Percentiles rank a stretch among this genome's conserved stretches.
These are phyloP conservation scores for Erysimum pusillum DNA, from an alignment of 441 rosid genomes.

Conservation along the genomic window DNA sequence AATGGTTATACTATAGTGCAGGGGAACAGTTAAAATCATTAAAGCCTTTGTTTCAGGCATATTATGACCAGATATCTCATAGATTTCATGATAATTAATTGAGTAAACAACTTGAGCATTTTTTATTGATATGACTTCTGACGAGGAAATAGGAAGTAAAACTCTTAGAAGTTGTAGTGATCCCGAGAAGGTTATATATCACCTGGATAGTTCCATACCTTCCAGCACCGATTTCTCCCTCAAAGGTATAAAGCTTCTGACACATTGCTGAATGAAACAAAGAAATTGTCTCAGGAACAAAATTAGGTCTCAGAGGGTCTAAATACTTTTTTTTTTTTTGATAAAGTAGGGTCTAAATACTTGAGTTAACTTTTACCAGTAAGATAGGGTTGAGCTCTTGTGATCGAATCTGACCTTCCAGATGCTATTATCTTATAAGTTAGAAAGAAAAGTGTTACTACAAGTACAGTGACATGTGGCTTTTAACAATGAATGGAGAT, in stretches of 20 bases:
- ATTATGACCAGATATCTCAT: slow-evolving; percentile 3
- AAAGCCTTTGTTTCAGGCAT: slow-evolving; percentile 19
- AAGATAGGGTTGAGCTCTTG: slow-evolving; percentile 83
- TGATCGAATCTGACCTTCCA: slow-evolving; percentile 80
- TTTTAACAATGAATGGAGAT: slow-evolving; percentile 35
- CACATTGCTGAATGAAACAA: slow-evolving; percentile 70
- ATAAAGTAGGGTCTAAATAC: slow-evolving; percentile 28
- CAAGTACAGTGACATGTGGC: neutral
- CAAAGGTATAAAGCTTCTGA: slow-evolving; percentile 72
- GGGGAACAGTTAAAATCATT: slow-evolving; percentile 10
- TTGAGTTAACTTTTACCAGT: slow-evolving; percentile 62
- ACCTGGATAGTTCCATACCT: slow-evolving; percentile 64
- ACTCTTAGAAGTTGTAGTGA: slow-evolving; percentile 16
- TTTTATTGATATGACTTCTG: slow-evolving; percentile 18
- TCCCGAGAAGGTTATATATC: slow-evolving; percentile 20
- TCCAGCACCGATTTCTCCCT: slow-evolving; percentile 88
- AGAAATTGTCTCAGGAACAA: slow-evolving; percentile 30
- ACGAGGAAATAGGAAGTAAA: slow-evolving; percentile 15
- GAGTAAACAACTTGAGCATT: slow-evolving; percentile 9
- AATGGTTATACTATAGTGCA: slow-evolving; percentile 27
- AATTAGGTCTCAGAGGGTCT: slow-evolving; percentile 12
- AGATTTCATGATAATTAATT: slow-evolving; percentile 13
- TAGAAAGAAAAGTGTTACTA: slow-evolving; percentile 38
- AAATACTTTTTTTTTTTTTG: no score
- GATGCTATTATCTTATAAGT: slow-evolving; percentile 72